These are phyloP conservation scores for Dactylellina drechsleri DNA, from an alignment of 2,329 filamentous ascomycete species.

Conservation along the genomic window DNA sequence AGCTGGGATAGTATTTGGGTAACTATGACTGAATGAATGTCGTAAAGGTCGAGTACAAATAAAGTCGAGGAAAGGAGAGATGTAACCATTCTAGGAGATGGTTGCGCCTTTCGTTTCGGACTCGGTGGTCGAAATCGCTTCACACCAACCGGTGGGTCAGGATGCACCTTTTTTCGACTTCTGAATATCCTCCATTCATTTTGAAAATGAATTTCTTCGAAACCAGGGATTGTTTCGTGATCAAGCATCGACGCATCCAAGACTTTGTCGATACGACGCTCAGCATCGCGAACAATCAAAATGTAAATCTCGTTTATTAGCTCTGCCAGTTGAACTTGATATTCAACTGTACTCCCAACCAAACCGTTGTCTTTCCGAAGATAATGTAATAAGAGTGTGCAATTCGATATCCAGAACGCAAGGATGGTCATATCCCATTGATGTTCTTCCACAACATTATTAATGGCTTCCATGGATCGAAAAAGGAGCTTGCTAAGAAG, in stretches of 20 bases:
- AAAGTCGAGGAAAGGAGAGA: constrained; percentile 94
- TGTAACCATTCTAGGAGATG: constrained; percentile 92
- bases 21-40: constrained; percentile 96
- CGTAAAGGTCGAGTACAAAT: constrained; percentile 97
- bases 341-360: constrained; percentile 81
- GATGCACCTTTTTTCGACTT: constrained; percentile 86
- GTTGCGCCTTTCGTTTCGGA: constrained; percentile 89
- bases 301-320: constrained; percentile 99
- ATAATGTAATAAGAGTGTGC: constrained; percentile 93
- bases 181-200: constrained; percentile 99
- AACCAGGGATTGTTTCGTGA: constrained; percentile 96
- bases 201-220: constrained; percentile 95
- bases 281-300: constrained; percentile 93
- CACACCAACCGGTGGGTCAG: constrained; percentile 77
- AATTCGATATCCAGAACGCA: constrained; percentile 98
- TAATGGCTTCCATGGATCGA: constrained; percentile 93
- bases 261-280: constrained; percentile 94
- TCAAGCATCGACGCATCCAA: constrained; percentile 93
- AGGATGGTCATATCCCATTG: constrained; percentile 99
- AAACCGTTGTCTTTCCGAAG: constrained; percentile 91
- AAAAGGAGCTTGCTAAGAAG: constrained; percentile 82
- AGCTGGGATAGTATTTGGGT: constrained; percentile 91
- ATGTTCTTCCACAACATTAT: constrained; percentile 90
- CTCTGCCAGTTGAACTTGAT: constrained; percentile 91
- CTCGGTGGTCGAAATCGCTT: constrained; percentile 92